Percentiles rank a stretch among this genome's conserved stretches.
These are phyloP conservation scores for Leccinellum luteum DNA, from an alignment of 768 basidiomycete species.

Conservation along the genomic window DNA sequence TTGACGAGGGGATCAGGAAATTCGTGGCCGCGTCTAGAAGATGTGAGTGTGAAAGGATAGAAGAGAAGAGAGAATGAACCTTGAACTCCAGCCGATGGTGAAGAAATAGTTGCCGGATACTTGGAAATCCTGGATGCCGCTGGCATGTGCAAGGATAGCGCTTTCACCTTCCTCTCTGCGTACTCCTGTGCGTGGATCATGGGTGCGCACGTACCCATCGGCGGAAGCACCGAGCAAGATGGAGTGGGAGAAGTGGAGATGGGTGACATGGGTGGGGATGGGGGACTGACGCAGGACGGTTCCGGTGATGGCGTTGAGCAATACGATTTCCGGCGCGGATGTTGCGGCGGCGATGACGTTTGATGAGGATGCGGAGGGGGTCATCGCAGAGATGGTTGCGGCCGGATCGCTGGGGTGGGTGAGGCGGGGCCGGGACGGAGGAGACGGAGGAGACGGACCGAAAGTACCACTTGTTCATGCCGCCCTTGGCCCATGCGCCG, in stretches of 20 bases:
- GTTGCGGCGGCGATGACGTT: conserved; percentile 61
- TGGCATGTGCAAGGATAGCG: conserved; percentile 73
- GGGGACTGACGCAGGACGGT: conserved; percentile 53
- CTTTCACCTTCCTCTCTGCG: conserved; percentile 49
- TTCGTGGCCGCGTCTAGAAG: conserved; percentile 75
- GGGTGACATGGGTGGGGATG: conserved; percentile 57
- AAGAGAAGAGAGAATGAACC: conserved; percentile 42
- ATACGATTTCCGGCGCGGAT: conserved; percentile 55
- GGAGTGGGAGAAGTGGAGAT: conserved; percentile 65
- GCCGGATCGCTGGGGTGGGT: conserved; percentile 33
- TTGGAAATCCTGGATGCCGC: conserved; percentile 81
- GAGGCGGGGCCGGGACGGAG: neutral
- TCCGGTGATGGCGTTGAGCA: conserved; percentile 77
- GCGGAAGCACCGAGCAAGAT: conserved; percentile 63
- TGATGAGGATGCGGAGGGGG: conserved; percentile 49
- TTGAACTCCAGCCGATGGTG: conserved; percentile 84
- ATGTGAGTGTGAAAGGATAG: conserved; percentile 8
- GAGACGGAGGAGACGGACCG: conserved; percentile 38
- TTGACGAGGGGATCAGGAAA: conserved; percentile 91
- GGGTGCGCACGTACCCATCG: conserved; percentile 72
- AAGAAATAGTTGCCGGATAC: conserved; percentile 76
- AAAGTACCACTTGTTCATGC: conserved; percentile 79
- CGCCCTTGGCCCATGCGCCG: conserved; percentile 82
- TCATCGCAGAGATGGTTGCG: conserved; percentile 38
- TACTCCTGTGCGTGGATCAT: conserved; percentile 63